Evolutionary conservation across 805 yeast genomes (phyloP).

Genomic region (Cyberlindnera nakhonratchasimensis): DNA sequence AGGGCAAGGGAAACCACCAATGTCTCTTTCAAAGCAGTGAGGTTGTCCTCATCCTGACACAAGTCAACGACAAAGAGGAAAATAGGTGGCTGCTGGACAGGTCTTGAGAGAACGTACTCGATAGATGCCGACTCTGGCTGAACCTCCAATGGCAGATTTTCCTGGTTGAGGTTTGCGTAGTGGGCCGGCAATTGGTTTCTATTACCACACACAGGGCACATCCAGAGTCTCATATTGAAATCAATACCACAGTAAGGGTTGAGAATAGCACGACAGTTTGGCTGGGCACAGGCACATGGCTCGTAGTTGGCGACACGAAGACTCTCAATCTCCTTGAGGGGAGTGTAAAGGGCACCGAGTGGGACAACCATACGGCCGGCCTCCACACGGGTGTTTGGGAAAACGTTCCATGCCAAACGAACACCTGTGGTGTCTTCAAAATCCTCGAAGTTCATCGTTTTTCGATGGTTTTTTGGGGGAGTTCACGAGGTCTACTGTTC

Average conservation of each 20-base stretch:
- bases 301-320: constrained; percentile 79
- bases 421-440: constrained; percentile 72
- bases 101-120: constrained; percentile 80
- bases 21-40: constrained; percentile 78
- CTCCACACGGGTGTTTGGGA: constrained; percentile 86
- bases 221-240: constrained; percentile 72
- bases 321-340: constrained; percentile 74
- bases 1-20: constrained; percentile 69
- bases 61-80: constrained; percentile 83
- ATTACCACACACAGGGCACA: constrained; percentile 76
- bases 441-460: constrained; percentile 46
- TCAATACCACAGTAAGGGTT: constrained; percentile 87
- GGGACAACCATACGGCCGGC: constrained; percentile 92
- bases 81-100: constrained; percentile 80
- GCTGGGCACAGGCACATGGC: constrained; percentile 73
- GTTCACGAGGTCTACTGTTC: not conserved
- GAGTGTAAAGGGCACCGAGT: constrained; percentile 92
- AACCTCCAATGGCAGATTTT: constrained; percentile 79
- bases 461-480: not conserved
- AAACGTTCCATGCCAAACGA: constrained; percentile 76
- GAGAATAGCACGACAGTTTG: constrained; percentile 77
- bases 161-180: constrained; percentile 71
- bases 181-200: constrained; percentile 82
- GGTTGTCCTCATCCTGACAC: constrained; percentile 85
- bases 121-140: constrained; percentile 66